Evolutionary conservation across 345 rosid genomes (phyloP).

Genomic region (Euclidium syriacum): DNA sequence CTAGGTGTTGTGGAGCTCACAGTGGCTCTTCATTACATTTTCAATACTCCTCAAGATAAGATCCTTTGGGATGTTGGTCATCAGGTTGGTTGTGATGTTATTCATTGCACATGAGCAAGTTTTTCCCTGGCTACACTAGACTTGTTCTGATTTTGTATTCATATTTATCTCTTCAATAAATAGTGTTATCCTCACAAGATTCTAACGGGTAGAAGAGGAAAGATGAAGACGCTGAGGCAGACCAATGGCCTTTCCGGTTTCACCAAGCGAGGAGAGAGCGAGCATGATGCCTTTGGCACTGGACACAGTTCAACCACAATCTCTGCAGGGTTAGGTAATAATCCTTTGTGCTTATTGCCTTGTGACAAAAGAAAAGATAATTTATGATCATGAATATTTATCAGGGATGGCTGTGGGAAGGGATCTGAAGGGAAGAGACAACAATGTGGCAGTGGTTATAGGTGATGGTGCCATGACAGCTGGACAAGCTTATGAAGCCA

Average conservation of each 20-base stretch:
- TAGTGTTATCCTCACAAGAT: slow-evolving; percentile 97
- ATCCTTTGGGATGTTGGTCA: slow-evolving; percentile 99
- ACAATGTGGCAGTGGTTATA: slow-evolving; percentile 73
- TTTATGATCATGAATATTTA: too few relatives aligned
- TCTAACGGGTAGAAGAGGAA: slow-evolving; percentile 88
- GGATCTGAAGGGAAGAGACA: slow-evolving; percentile 72
- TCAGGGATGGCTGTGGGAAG: slow-evolving; percentile 98
- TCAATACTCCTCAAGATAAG: slow-evolving; percentile 82
- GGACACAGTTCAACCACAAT: slow-evolving; percentile 96
- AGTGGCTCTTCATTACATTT: slow-evolving; percentile 94
- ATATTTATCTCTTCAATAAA: too few relatives aligned
- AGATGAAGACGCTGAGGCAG: slow-evolving; percentile 87
- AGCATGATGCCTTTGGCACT: slow-evolving; percentile 87
- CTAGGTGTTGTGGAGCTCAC: slow-evolving; percentile 99
- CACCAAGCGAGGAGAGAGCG: slow-evolving; percentile 87
- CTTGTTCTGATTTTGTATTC: too few relatives aligned
- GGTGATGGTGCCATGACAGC: slow-evolving; percentile 99
- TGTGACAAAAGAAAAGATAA: background rate
- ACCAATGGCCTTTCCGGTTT: slow-evolving; percentile 88
- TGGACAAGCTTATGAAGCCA: slow-evolving; percentile 99
- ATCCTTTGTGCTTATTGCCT: background rate
- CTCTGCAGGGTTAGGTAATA: slow-evolving; percentile 91
- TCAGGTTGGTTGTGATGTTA: too few relatives aligned
- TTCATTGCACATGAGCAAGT: too few relatives aligned
- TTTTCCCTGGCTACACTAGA: too few relatives aligned